Percentiles rank a stretch among this genome's conserved stretches.
These are phyloP conservation scores for Typha latifolia DNA, from an alignment of 176 grass and related monocot genomes.

Conservation along the genomic window DNA sequence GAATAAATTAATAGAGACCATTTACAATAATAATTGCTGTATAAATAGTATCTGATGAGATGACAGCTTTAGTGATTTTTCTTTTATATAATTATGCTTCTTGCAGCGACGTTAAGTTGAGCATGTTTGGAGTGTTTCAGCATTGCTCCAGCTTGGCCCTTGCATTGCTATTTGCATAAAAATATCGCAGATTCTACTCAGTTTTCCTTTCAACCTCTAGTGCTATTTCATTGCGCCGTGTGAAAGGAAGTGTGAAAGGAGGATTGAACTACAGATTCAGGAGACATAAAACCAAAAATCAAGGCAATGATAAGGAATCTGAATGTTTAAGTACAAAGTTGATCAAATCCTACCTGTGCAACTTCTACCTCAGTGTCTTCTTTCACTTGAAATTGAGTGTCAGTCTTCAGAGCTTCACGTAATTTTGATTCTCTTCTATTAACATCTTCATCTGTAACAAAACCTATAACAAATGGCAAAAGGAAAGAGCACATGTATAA, in stretches of 20 bases:
- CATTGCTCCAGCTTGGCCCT: not conserved
- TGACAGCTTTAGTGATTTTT: no score
- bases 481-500: not conserved
- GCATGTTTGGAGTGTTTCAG: slow-evolving; percentile 4
- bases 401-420: slow-evolving; percentile 46
- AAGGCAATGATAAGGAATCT: slow-evolving; percentile 1
- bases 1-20: no score
- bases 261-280: slow-evolving; percentile 72
- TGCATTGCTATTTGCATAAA: not conserved
- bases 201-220: slow-evolving; percentile 60
- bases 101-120: not conserved
- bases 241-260: slow-evolving; percentile 87
- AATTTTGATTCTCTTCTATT: slow-evolving; percentile 45
- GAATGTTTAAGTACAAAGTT: slow-evolving; percentile 3
- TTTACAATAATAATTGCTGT: no score
- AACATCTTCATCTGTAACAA: slow-evolving; percentile 78
- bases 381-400: slow-evolving; percentile 52
- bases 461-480: slow-evolving; percentile 38
- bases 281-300: slow-evolving; percentile 12
- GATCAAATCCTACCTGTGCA: slow-evolving; percentile 54
- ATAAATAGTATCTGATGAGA: no score
- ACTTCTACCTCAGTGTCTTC: slow-evolving; percentile 55
- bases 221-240: slow-evolving; percentile 76
- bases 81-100: no score
- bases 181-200: slow-evolving; percentile 26